These are phyloP conservation scores for Metroxylon sagu DNA, from an alignment of 176 grass and related monocot species.

Conservation along the genomic window DNA sequence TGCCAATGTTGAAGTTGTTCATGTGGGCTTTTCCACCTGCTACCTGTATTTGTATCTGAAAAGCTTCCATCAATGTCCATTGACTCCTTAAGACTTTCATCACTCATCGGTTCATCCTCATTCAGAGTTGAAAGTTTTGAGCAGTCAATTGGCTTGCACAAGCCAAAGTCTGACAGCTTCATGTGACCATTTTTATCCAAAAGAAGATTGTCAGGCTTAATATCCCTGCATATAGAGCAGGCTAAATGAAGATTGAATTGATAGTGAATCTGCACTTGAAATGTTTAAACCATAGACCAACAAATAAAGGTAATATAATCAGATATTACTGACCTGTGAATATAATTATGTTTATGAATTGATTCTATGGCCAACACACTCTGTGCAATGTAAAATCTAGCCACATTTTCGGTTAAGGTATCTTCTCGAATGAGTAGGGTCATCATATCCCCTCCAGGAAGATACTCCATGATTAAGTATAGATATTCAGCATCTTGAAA, in stretches of 20 bases:
- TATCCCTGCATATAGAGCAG: conserved; percentile 35
- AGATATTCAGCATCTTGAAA: conserved; percentile 88
- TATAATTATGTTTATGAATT: conserved; percentile 97
- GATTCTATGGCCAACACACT: conserved; percentile 92
- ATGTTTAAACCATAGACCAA: too few relatives aligned
- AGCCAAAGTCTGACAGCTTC: conserved; percentile 47
- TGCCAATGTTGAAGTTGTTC: conserved; percentile 18
- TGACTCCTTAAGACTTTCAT: conserved; percentile 73
- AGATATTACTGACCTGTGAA: conserved; percentile 58
- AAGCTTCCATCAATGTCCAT: conserved; percentile 73
- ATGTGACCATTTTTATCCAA: conserved; percentile 40
- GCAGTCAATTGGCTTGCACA: conserved; percentile 37
- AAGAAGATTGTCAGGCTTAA: conserved; percentile 48
- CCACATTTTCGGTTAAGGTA: conserved; percentile 82
- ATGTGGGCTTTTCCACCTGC: conserved; percentile 9
- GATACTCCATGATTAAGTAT: conserved; percentile 97
- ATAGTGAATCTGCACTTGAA: neutral
- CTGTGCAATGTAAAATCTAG: conserved; percentile 91
- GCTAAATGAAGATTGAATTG: neutral
- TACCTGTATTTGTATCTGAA: conserved; percentile 21
- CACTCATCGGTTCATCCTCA: conserved; percentile 86
- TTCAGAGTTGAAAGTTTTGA: conserved; percentile 84
- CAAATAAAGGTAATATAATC: too few relatives aligned
- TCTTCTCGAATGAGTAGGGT: conserved; percentile 96
- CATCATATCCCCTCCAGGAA: conserved; percentile 97